Evolutionary conservation across 306 rosid genomes (phyloP), one percentile per base, ranked within the genome.

Genomic region (Amphicarpaea edgeworthii): DNA sequence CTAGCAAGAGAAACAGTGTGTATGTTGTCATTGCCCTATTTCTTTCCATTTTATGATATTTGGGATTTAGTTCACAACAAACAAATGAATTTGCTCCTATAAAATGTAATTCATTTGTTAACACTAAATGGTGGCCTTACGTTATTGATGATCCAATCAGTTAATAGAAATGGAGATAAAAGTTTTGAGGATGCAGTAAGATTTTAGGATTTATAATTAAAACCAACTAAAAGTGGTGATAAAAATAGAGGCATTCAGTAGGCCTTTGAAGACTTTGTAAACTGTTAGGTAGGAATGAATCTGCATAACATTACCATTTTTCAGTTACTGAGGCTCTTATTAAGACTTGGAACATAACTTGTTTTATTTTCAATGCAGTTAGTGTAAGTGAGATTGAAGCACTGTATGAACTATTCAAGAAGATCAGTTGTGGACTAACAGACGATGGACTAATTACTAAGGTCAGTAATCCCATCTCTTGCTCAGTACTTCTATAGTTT

Each of bases 371-470:
- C 8, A 60, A 72, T 84, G 88, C 92, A 92, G 97, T 92, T 85
- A 92, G 84, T 70, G 92, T 92, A 65, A 92, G 96, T 83, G 97
- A 92, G 80, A 79, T 92, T 67, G 97, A 92, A 84, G 97, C 96
- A 3, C 75, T 92, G 38, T 92, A 92, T 65, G 97, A 92, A 83
- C 79, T 92, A 32, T 92, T 85, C 74, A 92, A 90, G 85, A 92
- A 88, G 84, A 90, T 92, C 50, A 92, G 93, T 62, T 85, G 93
- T 79, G 77, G 87, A 62, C 85, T 92, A 70, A 68, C 77, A 67
- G 97, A 92, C 12, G 92, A 92, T 58, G 97, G 97, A 63, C 82
- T 92, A 28, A 90, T 92, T 73, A 88, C 85, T 76, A 92, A 92
- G 91, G 97, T 92, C 37, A 43, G 41, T 70, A n/a, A 32, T 79